Percentiles rank a stretch among this genome's conserved stretches.
These are phyloP conservation scores for Rusavskia elegans DNA, from an alignment of 495 filamentous ascomycete species.

Conservation along the genomic window DNA sequence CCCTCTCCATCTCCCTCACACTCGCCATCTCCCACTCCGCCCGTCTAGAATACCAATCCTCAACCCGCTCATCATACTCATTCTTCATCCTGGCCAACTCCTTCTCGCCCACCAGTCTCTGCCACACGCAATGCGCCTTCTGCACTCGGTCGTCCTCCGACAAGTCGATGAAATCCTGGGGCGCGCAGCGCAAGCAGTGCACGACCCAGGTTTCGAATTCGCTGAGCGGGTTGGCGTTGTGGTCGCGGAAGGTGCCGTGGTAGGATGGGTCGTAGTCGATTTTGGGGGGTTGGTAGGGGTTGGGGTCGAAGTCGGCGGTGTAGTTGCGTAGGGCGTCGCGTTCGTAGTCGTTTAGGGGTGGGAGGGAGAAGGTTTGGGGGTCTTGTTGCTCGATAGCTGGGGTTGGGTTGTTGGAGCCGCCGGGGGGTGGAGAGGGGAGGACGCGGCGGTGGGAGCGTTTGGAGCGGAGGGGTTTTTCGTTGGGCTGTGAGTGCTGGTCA, in stretches of 20 bases:
- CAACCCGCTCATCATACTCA: slow-evolving; percentile 7
- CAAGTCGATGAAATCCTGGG: background rate
- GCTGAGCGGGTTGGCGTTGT: slow-evolving; percentile 2
- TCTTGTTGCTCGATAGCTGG: slow-evolving; percentile 10
- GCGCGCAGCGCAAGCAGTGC: slow-evolving; percentile 19
- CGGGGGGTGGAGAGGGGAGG: slow-evolving; percentile 7
- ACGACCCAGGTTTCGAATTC: slow-evolving; percentile 23
- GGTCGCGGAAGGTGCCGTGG: no score
- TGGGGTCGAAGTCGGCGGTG: background rate
- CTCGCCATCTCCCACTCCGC: slow-evolving; percentile 4
- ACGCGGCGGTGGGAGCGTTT: slow-evolving; percentile 43
- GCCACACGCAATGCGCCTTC: background rate
- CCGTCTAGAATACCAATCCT: slow-evolving; percentile 7
- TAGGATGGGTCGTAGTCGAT: no score
- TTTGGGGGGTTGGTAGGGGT: background rate
- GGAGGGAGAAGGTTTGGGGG: background rate
- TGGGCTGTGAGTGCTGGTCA: slow-evolving; percentile 38
- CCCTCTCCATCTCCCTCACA: background rate
- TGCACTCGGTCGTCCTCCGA: slow-evolving; percentile 17
- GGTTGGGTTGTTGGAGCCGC: slow-evolving; percentile 10
- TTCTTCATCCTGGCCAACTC: slow-evolving; percentile 1
- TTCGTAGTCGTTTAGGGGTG: background rate
- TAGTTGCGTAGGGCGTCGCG: background rate
- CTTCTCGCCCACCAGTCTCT: background rate
- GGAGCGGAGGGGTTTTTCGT: slow-evolving; percentile 77